Evolutionary conservation across 2,329 filamentous ascomycete genomes (phyloP).

Genomic region (Epichloe sylvatica): DNA sequence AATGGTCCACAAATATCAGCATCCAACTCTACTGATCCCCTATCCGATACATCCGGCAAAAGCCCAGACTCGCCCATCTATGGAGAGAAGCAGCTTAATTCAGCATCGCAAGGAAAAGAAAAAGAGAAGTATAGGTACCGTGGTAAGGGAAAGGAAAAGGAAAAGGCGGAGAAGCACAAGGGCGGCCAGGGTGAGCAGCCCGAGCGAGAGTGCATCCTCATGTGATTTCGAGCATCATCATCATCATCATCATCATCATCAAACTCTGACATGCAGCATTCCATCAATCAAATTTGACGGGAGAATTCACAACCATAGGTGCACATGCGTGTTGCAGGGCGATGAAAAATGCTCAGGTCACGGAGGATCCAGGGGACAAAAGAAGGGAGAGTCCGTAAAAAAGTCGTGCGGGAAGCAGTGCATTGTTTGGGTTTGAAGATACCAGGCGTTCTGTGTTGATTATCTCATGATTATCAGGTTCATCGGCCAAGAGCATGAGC

Average conservation of each 20-base stretch:
- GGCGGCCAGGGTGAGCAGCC: constrained; percentile 18
- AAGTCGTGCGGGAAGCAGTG: background rate
- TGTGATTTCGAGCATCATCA: constrained; percentile 19
- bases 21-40: constrained; percentile 13
- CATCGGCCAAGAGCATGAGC: background rate
- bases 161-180: constrained; percentile 25
- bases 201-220: constrained; percentile 35
- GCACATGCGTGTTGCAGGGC: background rate
- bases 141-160: constrained; percentile 23
- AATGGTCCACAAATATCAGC: constrained; percentile 14
- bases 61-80: constrained; percentile 12
- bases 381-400: background rate
- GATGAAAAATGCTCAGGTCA: no score
- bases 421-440: background rate
- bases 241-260: no score
- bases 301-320: background rate
- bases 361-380: background rate
- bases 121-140: constrained; percentile 20
- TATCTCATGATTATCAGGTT: background rate
- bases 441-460: constrained; percentile 1
- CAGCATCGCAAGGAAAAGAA: constrained; percentile 9
- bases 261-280: no score
- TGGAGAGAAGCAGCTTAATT: constrained; percentile 6
- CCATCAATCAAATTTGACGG: no score
- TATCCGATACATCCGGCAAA: constrained; percentile 11